Conservation (phyloP, 2,329 filamentous ascomycete genomes). For the Colletotrichum plurivorum region DNA sequence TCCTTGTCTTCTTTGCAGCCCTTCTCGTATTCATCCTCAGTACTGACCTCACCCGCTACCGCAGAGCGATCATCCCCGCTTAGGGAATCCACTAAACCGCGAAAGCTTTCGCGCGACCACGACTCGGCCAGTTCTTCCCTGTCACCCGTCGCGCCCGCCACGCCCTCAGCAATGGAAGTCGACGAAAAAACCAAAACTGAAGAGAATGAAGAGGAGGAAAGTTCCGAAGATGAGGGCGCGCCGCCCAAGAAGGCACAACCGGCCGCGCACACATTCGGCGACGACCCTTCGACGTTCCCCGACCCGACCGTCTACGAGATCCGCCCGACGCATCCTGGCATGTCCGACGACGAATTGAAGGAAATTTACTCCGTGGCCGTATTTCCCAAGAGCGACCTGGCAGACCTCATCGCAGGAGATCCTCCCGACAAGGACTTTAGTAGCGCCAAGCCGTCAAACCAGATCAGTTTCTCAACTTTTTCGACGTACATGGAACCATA, state of each 20-base stretch:
- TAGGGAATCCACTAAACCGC: slow-evolving; percentile 64
- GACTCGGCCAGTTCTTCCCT: slow-evolving; percentile 73
- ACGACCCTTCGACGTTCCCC: slow-evolving; percentile 90
- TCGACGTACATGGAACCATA: slow-evolving; percentile 93
- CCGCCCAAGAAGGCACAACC: slow-evolving; percentile 76
- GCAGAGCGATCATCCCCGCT: slow-evolving; percentile 69
- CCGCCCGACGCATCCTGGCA: slow-evolving; percentile 77
- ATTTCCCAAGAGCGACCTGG: slow-evolving; percentile 85
- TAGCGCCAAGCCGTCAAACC: slow-evolving; percentile 91
- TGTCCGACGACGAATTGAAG: slow-evolving; percentile 88
- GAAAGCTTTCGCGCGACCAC: slow-evolving; percentile 65
- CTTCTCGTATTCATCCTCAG: slow-evolving; percentile 27
- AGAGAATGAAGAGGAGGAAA: slow-evolving; percentile 60
- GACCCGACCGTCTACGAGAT: slow-evolving; percentile 98
- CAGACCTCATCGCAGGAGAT: slow-evolving; percentile 87
- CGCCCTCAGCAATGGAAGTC: slow-evolving; percentile 70
- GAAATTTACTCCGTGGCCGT: slow-evolving; percentile 89
- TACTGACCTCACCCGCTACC: slow-evolving; percentile 36
- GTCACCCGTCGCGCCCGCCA: slow-evolving; percentile 67
- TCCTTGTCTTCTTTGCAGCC: slow-evolving; percentile 23
- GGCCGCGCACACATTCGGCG: slow-evolving; percentile 90
- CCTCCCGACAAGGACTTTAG: slow-evolving; percentile 97
- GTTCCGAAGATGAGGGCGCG: slow-evolving; percentile 72
- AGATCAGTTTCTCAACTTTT: slow-evolving; percentile 95
- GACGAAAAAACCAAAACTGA: slow-evolving; percentile 62